Base-by-base conservation (phyloP, 2,329 filamentous ascomycete genomes). In the Pseudogymnoascus sp. region DNA sequence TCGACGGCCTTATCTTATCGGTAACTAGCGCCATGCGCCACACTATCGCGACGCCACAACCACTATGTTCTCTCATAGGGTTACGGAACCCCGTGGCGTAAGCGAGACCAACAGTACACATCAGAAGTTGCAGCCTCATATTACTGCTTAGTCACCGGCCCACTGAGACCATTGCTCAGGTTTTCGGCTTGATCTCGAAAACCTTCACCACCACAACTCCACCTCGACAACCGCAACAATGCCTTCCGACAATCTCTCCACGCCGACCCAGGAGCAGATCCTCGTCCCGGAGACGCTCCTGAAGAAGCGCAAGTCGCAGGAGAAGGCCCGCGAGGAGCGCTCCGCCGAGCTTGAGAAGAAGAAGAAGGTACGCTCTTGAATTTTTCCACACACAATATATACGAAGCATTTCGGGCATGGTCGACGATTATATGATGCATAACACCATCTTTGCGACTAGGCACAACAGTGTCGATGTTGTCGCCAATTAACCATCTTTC, bases 261-360 rank as follows among this genome's bases (percentile, higher is more conserved):
- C 96, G 77, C 91, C 95, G 72, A 96, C 92, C 80, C 82, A 93
- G 81, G 91, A 97, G 80, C 90, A 98, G 80, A 88, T 99, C 79
- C 85, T 98, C 79, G 91, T 98, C 78, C 95, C 95, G 73, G 95
- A 99, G 91, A 99, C 95, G 75, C 91, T 99, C 76, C 88, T 99
- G 81, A 99, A 99, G 90, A 99, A 99, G 91, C 91, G 95, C 85
- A 99, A 99, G 92, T 91, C 87, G 80, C 93, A 97, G 84, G 95
- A 99, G 88, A 96, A 97, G 88, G 92, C 93, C 79, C 90, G 93
- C 79, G 93, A 95, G 79, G 90, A 93, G 82, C 89, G 88, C 78
- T 80, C 84, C 72, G 85, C 89, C 70, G 90, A 90, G 75, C 79
- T 87, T 71, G 85, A 92, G 81, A 90, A 96, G 85, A 90, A 88